phyloP scores from a whole-genome alignment of 306 rosid genomes.

The Trifolium fragiferum region DNA sequence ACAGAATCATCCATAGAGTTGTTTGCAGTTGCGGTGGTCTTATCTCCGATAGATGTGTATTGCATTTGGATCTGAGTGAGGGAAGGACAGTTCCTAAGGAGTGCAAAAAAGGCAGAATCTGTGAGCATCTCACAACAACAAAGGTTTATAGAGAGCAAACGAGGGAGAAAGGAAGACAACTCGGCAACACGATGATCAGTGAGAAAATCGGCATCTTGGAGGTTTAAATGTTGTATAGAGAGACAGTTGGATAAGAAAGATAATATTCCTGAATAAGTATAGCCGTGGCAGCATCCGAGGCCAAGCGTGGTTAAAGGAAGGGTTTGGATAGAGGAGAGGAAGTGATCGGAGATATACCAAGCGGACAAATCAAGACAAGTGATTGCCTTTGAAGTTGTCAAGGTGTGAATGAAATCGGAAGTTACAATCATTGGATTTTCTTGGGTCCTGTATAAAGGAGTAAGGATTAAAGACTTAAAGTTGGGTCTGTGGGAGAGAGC shows the following conservation, averaged over 20 bases:
- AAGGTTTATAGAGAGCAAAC: neutral
- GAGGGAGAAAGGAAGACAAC: neutral
- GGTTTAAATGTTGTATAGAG: neutral
- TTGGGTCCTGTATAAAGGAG: neutral
- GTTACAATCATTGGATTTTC: neutral
- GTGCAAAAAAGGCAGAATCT: too few species aligned
- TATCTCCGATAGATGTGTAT: too few species aligned
- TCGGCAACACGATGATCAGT: neutral
- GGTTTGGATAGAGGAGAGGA: neutral
- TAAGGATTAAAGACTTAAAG: too few species aligned
- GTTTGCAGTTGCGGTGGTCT: too few species aligned
- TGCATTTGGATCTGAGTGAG: too few species aligned
- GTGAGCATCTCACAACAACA: neutral
- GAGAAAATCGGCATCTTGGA: neutral
- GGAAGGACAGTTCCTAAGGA: too few species aligned
- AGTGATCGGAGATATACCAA: neutral
- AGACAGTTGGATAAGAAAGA: neutral
- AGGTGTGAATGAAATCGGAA: neutral
- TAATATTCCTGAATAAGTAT: neutral
- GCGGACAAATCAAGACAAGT: too few species aligned
- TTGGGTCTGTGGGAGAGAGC: neutral
- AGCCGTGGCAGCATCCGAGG: neutral
- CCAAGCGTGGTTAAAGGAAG: neutral
- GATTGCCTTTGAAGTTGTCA: neutral
- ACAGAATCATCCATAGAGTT: too few species aligned